Conservation (phyloP, 768 basidiomycete species). For the Russula virescens region DNA sequence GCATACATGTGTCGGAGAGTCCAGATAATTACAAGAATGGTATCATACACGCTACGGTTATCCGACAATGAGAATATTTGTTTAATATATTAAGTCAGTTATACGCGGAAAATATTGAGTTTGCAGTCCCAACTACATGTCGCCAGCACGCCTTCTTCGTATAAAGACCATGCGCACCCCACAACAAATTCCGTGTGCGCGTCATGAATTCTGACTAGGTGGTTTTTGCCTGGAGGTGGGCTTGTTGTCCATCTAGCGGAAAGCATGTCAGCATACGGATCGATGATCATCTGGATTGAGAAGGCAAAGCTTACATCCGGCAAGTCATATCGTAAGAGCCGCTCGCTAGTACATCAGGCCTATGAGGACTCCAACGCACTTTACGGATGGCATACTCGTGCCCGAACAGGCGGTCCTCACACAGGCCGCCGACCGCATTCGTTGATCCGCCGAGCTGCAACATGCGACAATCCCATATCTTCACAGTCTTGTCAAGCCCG, state of each 20-base stretch:
- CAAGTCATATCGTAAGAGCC: constrained; percentile 95
- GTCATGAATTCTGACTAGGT: constrained; percentile 69
- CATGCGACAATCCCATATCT: constrained; percentile 88
- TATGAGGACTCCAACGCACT: constrained; percentile 85
- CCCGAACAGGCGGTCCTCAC: constrained; percentile 65
- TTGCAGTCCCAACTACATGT: constrained; percentile 92
- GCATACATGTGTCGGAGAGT: too few species aligned
- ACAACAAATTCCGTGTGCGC: constrained; percentile 94
- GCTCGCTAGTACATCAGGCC: constrained; percentile 61
- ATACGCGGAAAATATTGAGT: constrained; percentile 68
- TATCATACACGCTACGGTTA: too few species aligned
- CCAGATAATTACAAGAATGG: too few species aligned
- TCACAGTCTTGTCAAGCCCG: constrained; percentile 70
- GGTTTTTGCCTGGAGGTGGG: constrained; percentile 43
- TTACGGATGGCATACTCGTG: constrained; percentile 90
- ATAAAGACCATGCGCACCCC: constrained; percentile 88
- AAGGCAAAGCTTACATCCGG: constrained; percentile 57
- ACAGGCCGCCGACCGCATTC: constrained; percentile 60
- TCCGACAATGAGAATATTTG: too few species aligned
- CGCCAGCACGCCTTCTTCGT: constrained; percentile 79
- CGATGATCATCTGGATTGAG: not conserved
- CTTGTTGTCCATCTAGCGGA: constrained; percentile 61
- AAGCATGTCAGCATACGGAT: not conserved
- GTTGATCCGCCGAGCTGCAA: constrained; percentile 43
- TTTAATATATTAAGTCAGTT: not conserved